These are phyloP conservation scores for Moniliophthora roreri DNA, from an alignment of 1,284 basidiomycete genomes.

Conservation along the genomic window DNA sequence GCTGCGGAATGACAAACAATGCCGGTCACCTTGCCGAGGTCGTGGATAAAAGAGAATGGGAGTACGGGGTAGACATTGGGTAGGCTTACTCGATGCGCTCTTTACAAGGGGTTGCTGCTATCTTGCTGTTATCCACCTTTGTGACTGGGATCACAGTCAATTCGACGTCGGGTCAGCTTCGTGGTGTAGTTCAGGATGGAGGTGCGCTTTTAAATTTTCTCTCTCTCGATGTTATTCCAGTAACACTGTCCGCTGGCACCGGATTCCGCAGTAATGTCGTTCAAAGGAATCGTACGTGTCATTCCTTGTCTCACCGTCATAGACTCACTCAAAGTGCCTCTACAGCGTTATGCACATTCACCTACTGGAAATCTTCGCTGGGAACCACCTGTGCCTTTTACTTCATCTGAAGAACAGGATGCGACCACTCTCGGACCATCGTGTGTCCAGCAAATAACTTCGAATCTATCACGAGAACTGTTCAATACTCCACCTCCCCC, in stretches of 20 bases:
- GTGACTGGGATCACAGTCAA: neutral
- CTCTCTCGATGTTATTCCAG: too few species aligned
- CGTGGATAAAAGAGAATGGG: too few species aligned
- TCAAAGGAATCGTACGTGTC: slow-evolving; percentile 17
- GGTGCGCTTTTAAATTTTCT: neutral
- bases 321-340: neutral
- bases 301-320: neutral
- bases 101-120: too few species aligned
- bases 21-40: too few species aligned
- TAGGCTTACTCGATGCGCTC: too few species aligned
- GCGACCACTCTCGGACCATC: slow-evolving; percentile 13
- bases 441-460: slow-evolving; percentile 18
- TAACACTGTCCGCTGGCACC: too few species aligned
- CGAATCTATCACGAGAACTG: slow-evolving; percentile 1
- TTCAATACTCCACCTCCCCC: slow-evolving; percentile 18
- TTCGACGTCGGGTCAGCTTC: neutral
- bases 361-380: slow-evolving; percentile 15
- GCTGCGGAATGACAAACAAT: too few species aligned
- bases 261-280: slow-evolving; percentile 14
- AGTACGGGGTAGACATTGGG: too few species aligned
- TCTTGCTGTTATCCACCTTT: too few species aligned
- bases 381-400: slow-evolving; percentile 15
- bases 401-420: slow-evolving; percentile 6
- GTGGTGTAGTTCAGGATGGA: neutral
- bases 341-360: slow-evolving; percentile 14